A percentile compares a stretch with the other conserved stretches of the same genome.
phyloP scores from a whole-genome alignment of 768 basidiomycete genomes.

The Mycena capillaripes region DNA sequence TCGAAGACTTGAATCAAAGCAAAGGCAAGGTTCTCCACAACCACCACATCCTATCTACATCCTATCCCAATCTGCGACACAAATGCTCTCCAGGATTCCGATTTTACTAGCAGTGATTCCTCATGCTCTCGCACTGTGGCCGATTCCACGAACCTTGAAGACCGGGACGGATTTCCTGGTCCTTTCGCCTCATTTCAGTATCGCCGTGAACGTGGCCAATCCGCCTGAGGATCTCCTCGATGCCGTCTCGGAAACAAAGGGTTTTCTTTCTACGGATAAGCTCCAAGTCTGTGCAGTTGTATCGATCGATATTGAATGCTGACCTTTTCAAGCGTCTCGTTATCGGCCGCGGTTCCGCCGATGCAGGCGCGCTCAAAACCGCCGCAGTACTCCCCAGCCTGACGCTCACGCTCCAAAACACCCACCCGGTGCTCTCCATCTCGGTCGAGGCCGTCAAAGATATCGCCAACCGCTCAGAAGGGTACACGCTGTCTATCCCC shows the following conservation, averaged over 20 bases:
- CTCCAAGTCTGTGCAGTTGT: conserved; percentile 49
- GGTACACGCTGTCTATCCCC: conserved; percentile 71
- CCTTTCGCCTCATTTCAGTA: conserved; percentile 66
- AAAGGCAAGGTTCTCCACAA: neutral
- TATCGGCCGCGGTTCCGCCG: conserved; percentile 68
- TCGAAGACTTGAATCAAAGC: neutral
- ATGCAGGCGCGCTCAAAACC: conserved; percentile 51
- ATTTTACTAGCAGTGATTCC: conserved; percentile 7
- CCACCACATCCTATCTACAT: neutral
- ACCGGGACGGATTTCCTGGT: conserved; percentile 59
- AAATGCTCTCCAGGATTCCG: neutral
- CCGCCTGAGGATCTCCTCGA: conserved; percentile 69
- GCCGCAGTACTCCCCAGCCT: conserved; percentile 61
- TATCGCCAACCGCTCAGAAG: conserved; percentile 67
- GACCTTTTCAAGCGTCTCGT: conserved; percentile 55
- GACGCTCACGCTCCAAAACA: conserved; percentile 54
- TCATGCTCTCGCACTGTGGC: conserved; percentile 54
- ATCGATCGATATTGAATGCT: neutral
- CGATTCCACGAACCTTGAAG: conserved; percentile 61
- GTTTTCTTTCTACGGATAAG: conserved; percentile 63
- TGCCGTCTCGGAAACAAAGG: conserved; percentile 66
- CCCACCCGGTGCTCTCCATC: conserved; percentile 58
- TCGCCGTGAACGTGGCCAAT: conserved; percentile 57
- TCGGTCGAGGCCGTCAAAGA: conserved; percentile 65
- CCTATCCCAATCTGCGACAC: too few relatives aligned